Conservation (phyloP, 163 green algal genomes). For the Scenedesmus sp. region DNA sequence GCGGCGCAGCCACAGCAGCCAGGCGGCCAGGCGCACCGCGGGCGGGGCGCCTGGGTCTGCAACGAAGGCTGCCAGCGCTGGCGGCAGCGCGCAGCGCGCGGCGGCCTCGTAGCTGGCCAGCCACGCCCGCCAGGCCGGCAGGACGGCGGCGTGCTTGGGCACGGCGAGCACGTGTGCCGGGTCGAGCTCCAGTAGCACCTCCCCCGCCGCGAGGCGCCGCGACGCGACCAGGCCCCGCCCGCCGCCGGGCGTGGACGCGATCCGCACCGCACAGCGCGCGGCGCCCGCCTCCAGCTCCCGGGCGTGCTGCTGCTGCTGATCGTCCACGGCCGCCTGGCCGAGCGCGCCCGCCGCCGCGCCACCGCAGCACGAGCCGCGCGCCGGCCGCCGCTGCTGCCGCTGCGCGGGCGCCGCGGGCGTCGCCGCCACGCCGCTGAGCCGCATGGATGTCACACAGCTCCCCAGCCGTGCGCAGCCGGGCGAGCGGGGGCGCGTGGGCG, state of each 20-base stretch:
- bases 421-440: too few species aligned
- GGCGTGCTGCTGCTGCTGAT: too few species aligned
- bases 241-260: background rate
- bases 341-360: too few species aligned
- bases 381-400: too few species aligned
- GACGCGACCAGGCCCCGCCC: conserved; percentile 11
- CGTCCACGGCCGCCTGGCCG: too few species aligned
- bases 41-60: background rate
- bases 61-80: conserved; percentile 4
- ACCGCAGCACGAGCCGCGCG: too few species aligned
- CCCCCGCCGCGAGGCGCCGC: background rate
- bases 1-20: conserved; percentile 4
- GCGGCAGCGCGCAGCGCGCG: conserved; percentile 2
- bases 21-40: conserved; percentile 5
- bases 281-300: too few species aligned
- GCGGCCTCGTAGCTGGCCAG: background rate
- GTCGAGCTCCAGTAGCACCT: conserved; percentile 1
- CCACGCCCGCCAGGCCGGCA: conserved; percentile 3
- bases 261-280: background rate
- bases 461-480: too few species aligned
- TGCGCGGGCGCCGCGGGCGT: too few species aligned
- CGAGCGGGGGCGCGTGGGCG: too few species aligned
- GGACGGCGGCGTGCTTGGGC: background rate
- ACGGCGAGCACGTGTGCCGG: conserved; percentile 9
- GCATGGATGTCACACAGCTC: too few species aligned